Percentiles rank a stretch among this genome's conserved stretches.
Evolutionary conservation across 805 yeast species (phyloP).

Genomic region (Lipomyces kockii): DNA sequence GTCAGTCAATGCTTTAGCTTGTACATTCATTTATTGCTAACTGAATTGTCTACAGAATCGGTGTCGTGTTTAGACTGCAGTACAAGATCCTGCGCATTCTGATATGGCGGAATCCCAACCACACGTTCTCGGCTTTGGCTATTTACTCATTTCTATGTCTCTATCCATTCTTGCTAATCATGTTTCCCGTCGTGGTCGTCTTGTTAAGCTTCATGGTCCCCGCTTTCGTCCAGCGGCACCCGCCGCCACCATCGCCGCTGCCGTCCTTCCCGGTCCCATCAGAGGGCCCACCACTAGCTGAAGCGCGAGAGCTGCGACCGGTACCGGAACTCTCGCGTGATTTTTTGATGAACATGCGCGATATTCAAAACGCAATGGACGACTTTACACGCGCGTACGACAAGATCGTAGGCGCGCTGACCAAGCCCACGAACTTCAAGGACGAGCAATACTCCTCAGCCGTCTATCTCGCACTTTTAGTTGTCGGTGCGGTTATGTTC

Average conservation of each 20-base stretch:
- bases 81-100: slow-evolving; percentile 63
- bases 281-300: slow-evolving; percentile 37
- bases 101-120: slow-evolving; percentile 76
- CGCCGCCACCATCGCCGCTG: slow-evolving; percentile 47
- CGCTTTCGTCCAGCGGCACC: slow-evolving; percentile 71
- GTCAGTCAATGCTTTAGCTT: slow-evolving; percentile 2
- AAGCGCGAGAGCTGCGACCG: slow-evolving; percentile 34
- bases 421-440: slow-evolving; percentile 36
- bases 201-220: slow-evolving; percentile 68
- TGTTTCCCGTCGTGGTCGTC: slow-evolving; percentile 64
- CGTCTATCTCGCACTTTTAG: slow-evolving; percentile 29
- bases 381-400: slow-evolving; percentile 43
- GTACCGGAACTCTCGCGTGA: slow-evolving; percentile 43
- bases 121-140: slow-evolving; percentile 64
- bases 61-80: slow-evolving; percentile 62
- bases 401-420: slow-evolving; percentile 19
- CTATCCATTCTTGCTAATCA: slow-evolving; percentile 69
- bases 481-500: slow-evolving; percentile 45
- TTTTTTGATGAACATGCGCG: slow-evolving; percentile 65
- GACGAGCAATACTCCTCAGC: slow-evolving; percentile 38
- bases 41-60: slow-evolving; percentile 49
- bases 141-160: slow-evolving; percentile 68
- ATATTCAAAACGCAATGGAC: slow-evolving; percentile 45
- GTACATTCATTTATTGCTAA: not conserved
- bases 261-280: slow-evolving; percentile 39